phyloP scores from a whole-genome alignment of 2,329 filamentous ascomycete species.

The Colletotrichum camelliae region DNA sequence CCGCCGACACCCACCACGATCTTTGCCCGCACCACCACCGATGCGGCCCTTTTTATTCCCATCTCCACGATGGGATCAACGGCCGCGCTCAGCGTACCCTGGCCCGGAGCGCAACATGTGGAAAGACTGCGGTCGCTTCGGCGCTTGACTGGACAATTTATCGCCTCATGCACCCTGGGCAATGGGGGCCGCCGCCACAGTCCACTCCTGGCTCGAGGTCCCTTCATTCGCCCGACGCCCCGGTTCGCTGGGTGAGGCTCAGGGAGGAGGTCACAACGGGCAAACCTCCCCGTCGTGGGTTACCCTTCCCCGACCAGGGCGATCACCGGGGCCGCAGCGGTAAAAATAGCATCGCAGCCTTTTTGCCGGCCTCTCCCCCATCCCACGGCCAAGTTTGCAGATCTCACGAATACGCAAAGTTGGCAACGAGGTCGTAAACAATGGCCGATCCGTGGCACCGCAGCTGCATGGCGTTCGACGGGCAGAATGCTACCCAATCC shows the following conservation, averaged over 20 bases:
- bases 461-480: not conserved
- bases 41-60: not conserved
- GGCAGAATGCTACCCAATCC: not conserved
- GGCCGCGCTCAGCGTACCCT: not conserved
- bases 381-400: not conserved
- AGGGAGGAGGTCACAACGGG: slow-evolving; percentile 34
- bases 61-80: not conserved
- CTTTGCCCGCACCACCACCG: not conserved
- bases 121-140: not conserved
- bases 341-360: slow-evolving; percentile 15
- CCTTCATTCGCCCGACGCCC: slow-evolving; percentile 2
- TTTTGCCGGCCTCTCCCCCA: not conserved
- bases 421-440: not conserved
- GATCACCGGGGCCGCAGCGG: slow-evolving; percentile 10
- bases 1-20: not conserved
- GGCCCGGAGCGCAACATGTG: not conserved
- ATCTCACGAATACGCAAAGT: not conserved
- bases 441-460: not conserved
- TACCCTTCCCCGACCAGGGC: not conserved
- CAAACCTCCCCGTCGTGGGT: slow-evolving; percentile 7
- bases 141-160: not conserved
- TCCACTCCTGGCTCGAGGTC: not conserved
- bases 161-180: not conserved
- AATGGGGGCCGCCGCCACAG: not conserved
- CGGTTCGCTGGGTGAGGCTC: slow-evolving; percentile 26